These are phyloP conservation scores for Lotus japonicus DNA, from an alignment of 306 rosid species.

Conservation along the genomic window DNA sequence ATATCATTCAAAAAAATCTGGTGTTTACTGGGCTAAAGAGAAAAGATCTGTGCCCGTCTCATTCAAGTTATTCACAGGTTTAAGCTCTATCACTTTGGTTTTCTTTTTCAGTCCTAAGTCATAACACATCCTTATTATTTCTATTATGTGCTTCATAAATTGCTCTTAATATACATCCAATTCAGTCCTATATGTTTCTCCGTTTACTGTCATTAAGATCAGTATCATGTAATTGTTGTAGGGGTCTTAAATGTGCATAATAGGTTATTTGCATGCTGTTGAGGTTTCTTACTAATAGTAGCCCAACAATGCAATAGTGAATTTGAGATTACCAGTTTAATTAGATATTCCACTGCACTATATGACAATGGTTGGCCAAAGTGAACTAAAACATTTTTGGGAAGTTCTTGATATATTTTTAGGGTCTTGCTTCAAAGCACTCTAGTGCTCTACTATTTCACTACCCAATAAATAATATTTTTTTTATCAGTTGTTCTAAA, in stretches of 20 bases:
- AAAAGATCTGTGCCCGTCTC: constrained; percentile 78
- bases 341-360: background rate
- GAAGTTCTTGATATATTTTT: background rate
- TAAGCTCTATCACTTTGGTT: background rate
- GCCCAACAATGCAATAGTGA: background rate
- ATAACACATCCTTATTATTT: background rate
- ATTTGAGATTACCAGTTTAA: background rate
- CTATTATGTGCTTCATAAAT: background rate
- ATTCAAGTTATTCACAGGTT: constrained; percentile 84
- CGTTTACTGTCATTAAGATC: background rate
- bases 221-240: background rate
- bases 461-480: too few species aligned
- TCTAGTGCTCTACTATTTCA: too few species aligned
- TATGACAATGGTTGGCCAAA: background rate
- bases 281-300: background rate
- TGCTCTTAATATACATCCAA: background rate
- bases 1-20: constrained; percentile 77
- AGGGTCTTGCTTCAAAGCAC: background rate
- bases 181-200: background rate
- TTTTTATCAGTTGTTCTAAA: background rate
- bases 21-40: constrained; percentile 91
- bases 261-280: background rate
- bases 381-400: background rate
- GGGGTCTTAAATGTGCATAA: background rate
- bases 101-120: background rate